phyloP scores from a whole-genome alignment of 2,329 filamentous ascomycete species.

The Aspergillus felis region DNA sequence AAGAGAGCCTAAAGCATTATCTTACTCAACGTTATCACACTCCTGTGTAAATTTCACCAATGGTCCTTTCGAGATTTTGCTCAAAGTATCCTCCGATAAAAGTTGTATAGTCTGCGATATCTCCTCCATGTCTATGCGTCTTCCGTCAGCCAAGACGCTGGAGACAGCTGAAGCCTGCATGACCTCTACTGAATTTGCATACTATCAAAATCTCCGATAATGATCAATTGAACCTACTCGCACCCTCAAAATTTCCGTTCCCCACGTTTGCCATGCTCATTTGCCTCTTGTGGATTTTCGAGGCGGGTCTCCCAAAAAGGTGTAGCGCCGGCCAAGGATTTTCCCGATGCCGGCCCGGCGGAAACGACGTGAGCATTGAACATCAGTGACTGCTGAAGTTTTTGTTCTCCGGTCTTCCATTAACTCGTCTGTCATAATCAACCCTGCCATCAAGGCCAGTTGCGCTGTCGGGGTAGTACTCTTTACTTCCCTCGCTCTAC shows the following conservation, averaged over 20 bases:
- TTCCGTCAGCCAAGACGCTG: slow-evolving; percentile 9
- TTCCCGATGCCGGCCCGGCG: slow-evolving; percentile 14
- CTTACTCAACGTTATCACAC: slow-evolving; percentile 33
- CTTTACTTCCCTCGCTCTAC: slow-evolving; percentile 10
- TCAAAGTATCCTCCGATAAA: slow-evolving; percentile 31
- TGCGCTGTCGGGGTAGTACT: neutral
- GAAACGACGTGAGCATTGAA: slow-evolving; percentile 25
- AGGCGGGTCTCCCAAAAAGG: slow-evolving; percentile 20
- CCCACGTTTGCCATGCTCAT: slow-evolving; percentile 25
- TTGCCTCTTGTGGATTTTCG: slow-evolving; percentile 26
- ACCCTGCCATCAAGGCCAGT: slow-evolving; percentile 1
- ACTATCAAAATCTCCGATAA: neutral
- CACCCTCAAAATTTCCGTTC: slow-evolving; percentile 10
- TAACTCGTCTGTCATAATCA: slow-evolving; percentile 11
- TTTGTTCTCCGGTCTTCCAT: slow-evolving; percentile 24
- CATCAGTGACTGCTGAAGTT: slow-evolving; percentile 29
- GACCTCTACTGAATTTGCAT: slow-evolving; percentile 5
- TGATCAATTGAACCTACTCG: neutral
- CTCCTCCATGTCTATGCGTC: slow-evolving; percentile 25
- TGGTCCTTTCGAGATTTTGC: slow-evolving; percentile 32
- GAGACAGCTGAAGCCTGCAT: slow-evolving; percentile 14
- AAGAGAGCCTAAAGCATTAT: neutral
- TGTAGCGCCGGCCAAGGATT: slow-evolving; percentile 23
- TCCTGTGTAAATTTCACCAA: slow-evolving; percentile 30
- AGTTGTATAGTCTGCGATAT: slow-evolving; percentile 33